Evolutionary conservation across 768 basidiomycete genomes (phyloP), one percentile per base, ranked within the genome.

Genomic region (Boletus bicolor): DNA sequence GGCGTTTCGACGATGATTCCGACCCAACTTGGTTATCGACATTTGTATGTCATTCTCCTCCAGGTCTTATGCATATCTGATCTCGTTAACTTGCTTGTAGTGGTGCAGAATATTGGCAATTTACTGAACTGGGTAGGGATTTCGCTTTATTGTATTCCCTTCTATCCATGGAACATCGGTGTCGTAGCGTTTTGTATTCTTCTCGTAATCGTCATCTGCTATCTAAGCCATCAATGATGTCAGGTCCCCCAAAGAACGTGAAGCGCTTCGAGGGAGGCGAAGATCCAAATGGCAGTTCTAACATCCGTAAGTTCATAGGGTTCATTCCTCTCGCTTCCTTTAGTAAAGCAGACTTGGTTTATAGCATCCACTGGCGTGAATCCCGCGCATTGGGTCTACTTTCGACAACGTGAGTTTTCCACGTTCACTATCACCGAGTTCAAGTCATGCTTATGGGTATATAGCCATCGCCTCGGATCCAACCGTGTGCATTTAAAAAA

Each of bases 1-100:
- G 80, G 81, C 8, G 77, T 82, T 8, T 80, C 82, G 5, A 81
- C 79, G 6, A 75, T 82, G 58, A 67, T 82, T 43, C 76, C 76
- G 30, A 68, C 72, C 49, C 58, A 30, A 34, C 65, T 79, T 14
- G 81, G 80, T 17, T 82, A 83, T 61, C 72, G 63, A 41, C 81
- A 82, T 53, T 79, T 73, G 67, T 80, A 61, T 51, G 64, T 46
- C 14, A 32, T 21, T 32, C 4, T 34, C 19, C 57, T 44, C 35
- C 44, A n/a, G 30, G 48, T 47, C 44, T 55, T 46, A 39, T 30
- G 63, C 44, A 19, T 65, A 61, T 62, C 66, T 52, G 46, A 45
- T 35, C 21, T 43, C 39, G 41, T 12, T n/a, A 17, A 37, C 41
- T 9, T 48, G 35, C 30, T 50, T 34, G 12, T 19, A 75, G 76